phyloP scores from a whole-genome alignment of 225 moss, liverwort and hornwort species.

The Thuidium tamariscinum region DNA sequence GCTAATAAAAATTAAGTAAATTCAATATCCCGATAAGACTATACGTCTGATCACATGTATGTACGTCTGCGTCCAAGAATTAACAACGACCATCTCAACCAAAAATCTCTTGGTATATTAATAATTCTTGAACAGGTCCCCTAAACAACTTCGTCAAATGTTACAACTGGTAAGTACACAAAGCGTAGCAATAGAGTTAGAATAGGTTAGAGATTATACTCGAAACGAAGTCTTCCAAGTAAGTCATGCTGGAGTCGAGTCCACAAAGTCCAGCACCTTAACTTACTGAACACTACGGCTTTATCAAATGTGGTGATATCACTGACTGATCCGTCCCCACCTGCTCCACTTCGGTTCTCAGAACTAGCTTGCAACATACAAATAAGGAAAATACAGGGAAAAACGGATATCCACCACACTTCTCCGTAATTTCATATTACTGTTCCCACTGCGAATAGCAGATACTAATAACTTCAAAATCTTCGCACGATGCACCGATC shows the following conservation, averaged over 20 bases:
- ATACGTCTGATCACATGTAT: neutral
- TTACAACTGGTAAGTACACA: neutral
- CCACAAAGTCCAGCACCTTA: neutral
- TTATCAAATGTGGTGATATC: neutral
- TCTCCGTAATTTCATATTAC: neutral
- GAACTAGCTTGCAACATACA: neutral
- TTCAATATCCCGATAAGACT: neutral
- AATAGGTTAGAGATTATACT: conserved; percentile 19
- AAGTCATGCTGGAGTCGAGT: conserved; percentile 29
- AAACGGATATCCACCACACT: neutral
- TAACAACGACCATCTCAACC: neutral
- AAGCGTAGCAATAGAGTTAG: neutral
- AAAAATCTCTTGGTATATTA: too few relatives aligned
- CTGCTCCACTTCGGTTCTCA: neutral
- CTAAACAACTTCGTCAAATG: neutral
- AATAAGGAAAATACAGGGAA: neutral
- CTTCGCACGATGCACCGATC: neutral
- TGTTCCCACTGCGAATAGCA: neutral
- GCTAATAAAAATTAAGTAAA: neutral
- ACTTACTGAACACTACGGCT: neutral
- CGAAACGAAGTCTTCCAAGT: conserved; percentile 48
- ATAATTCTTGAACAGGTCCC: neutral
- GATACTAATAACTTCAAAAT: neutral
- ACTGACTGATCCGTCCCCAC: neutral
- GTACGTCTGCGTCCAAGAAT: neutral